Conservation (phyloP, 2,329 filamentous ascomycete species). For the Sphaerulina vaccinii region DNA sequence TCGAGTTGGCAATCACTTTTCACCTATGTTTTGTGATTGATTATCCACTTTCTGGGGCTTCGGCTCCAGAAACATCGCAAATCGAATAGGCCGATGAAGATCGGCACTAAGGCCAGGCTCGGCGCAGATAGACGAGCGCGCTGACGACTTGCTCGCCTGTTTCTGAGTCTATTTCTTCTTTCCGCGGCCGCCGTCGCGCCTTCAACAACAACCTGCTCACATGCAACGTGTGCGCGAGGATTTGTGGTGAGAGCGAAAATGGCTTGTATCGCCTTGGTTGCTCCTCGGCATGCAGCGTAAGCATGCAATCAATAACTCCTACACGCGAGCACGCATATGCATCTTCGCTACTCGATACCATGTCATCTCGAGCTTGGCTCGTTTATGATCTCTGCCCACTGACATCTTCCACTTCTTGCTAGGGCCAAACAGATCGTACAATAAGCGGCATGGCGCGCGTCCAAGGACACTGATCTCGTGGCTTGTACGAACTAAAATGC, state of each 20-base stretch:
- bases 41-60: constrained; percentile 4
- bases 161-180: constrained; percentile 21
- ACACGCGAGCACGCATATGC: not conserved
- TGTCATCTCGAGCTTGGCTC: constrained; percentile 15
- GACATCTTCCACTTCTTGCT: constrained; percentile 19
- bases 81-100: constrained; percentile 11
- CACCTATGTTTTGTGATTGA: not conserved
- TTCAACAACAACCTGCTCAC: no score
- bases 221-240: no score
- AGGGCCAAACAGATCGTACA: constrained; percentile 19
- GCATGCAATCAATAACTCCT: not conserved
- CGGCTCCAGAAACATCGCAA: constrained; percentile 11
- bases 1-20: not conserved
- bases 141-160: constrained; percentile 26
- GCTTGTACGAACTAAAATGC: constrained; percentile 21
- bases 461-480: constrained; percentile 13
- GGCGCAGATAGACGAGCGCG: constrained; percentile 25
- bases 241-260: no score
- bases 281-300: constrained; percentile 8
- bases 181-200: constrained; percentile 11
- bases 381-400: constrained; percentile 22
- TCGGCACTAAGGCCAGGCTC: constrained; percentile 24
- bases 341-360: constrained; percentile 13
- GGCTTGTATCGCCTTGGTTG: no score
- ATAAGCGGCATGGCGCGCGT: constrained; percentile 20